Conservation (phyloP, 495 filamentous ascomycete species). For the Cudoniella acicularis region DNA sequence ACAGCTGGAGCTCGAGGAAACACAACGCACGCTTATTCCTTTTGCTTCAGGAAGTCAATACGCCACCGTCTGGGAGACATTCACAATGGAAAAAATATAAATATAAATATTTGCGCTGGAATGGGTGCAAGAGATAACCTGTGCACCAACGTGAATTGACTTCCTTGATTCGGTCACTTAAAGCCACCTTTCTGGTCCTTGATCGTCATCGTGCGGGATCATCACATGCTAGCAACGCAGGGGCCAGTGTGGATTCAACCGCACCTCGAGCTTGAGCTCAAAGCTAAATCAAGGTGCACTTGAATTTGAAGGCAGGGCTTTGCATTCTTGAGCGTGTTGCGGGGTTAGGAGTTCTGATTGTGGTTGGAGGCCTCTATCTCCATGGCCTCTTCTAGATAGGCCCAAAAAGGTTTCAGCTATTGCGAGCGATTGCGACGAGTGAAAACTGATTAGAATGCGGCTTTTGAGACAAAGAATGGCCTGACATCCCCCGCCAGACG, state of each 20-base stretch:
- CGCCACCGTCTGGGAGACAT: neutral
- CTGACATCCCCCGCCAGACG: neutral
- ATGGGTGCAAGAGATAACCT: neutral
- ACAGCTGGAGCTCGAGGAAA: neutral
- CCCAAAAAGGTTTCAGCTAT: no score
- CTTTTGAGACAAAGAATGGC: neutral
- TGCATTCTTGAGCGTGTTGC: no score
- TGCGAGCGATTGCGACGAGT: no score
- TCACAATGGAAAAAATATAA: neutral
- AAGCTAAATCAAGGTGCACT: neutral
- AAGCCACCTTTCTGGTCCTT: neutral
- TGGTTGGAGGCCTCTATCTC: no score
- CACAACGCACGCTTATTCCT: neutral
- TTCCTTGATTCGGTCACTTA: conserved; percentile 5
- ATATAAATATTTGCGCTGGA: neutral
- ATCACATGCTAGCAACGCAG: conserved; percentile 13
- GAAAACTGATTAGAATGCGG: no score
- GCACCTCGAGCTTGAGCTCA: neutral
- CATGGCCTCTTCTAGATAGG: no score
- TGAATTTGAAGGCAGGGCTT: no score
- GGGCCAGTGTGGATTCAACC: neutral
- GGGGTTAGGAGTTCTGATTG: neutral
- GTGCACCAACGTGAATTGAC: neutral
- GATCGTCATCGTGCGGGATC: neutral
- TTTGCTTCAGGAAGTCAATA: neutral